Evolutionary conservation across 148 eudicot genomes (phyloP).

Genomic region (Agrostemma githago): DNA sequence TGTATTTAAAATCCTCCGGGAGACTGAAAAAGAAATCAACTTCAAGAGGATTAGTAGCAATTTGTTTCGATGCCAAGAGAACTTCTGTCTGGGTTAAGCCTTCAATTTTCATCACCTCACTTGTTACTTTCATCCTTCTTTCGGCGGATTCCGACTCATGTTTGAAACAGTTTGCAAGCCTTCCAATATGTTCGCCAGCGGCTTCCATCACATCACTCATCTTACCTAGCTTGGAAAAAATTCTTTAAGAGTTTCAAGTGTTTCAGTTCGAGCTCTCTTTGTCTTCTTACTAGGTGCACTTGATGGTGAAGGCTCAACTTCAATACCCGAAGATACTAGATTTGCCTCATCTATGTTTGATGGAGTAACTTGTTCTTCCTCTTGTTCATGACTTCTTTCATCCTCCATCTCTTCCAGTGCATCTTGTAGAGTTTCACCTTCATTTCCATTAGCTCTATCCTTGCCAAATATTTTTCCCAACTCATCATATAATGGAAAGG

Average conservation of each 20-base stretch:
- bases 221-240: too few relatives aligned
- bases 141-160: not conserved
- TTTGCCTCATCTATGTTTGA: not conserved
- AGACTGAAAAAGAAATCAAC: too few relatives aligned
- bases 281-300: constrained; percentile 4
- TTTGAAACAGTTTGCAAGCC: constrained; percentile 2
- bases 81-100: too few relatives aligned
- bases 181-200: not conserved
- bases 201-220: too few relatives aligned
- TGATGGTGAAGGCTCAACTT: not conserved
- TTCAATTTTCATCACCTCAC: constrained; percentile 7
- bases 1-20: too few relatives aligned
- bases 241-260: not conserved
- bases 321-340: not conserved
- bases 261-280: constrained; percentile 14
- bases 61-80: too few relatives aligned
- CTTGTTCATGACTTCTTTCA: not conserved
- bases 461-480: not conserved
- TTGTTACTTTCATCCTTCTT: not conserved
- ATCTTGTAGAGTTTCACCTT: not conserved
- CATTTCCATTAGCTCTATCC: constrained; percentile 4
- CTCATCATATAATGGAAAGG: not conserved
- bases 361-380: not conserved
- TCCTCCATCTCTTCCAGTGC: not conserved
- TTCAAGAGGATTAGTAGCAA: too few relatives aligned